A percentile compares a stretch with the other conserved stretches of the same genome.
These are phyloP conservation scores for Neonectria faginata DNA, from an alignment of 2,329 filamentous ascomycete species.

Conservation along the genomic window DNA sequence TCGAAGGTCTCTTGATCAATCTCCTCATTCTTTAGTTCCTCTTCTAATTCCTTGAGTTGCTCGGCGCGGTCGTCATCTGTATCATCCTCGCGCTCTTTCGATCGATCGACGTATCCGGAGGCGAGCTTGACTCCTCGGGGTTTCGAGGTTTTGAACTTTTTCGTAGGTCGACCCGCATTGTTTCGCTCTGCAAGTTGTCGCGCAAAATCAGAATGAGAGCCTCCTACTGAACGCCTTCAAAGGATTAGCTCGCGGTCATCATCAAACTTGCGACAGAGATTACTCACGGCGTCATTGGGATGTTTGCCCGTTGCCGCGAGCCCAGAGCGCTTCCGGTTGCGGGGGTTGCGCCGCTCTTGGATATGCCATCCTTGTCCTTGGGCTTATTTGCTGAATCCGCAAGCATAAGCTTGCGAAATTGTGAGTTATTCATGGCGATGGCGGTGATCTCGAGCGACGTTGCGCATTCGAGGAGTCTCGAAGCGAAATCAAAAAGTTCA, in stretches of 20 bases:
- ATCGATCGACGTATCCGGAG: conserved; percentile 85
- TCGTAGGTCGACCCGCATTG: conserved; percentile 66
- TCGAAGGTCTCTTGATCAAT: conserved; percentile 86
- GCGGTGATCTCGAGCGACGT: background rate
- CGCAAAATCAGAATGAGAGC: conserved; percentile 76
- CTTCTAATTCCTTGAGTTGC: conserved; percentile 82
- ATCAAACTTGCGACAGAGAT: background rate
- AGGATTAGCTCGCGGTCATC: conserved; percentile 39
- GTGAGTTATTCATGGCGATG: conserved; percentile 87
- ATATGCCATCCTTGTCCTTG: conserved; percentile 59
- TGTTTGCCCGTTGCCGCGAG: conserved; percentile 81
- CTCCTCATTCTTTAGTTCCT: conserved; percentile 83
- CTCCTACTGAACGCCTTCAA: conserved; percentile 70
- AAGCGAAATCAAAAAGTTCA: conserved; percentile 28
- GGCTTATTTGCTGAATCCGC: conserved; percentile 56
- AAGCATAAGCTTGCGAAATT: conserved; percentile 85
- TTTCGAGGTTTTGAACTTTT: conserved; percentile 81
- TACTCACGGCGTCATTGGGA: conserved; percentile 92
- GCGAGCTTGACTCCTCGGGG: conserved; percentile 87
- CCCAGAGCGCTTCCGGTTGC: conserved; percentile 68
- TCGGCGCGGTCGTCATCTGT: conserved; percentile 67
- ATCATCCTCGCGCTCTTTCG: conserved; percentile 70
- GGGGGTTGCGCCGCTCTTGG: conserved; percentile 48
- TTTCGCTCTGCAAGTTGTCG: conserved; percentile 84
- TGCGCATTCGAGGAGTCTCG: background rate